phyloP scores from a whole-genome alignment of 345 rosid genomes.

The Pugionium dolabratum region DNA sequence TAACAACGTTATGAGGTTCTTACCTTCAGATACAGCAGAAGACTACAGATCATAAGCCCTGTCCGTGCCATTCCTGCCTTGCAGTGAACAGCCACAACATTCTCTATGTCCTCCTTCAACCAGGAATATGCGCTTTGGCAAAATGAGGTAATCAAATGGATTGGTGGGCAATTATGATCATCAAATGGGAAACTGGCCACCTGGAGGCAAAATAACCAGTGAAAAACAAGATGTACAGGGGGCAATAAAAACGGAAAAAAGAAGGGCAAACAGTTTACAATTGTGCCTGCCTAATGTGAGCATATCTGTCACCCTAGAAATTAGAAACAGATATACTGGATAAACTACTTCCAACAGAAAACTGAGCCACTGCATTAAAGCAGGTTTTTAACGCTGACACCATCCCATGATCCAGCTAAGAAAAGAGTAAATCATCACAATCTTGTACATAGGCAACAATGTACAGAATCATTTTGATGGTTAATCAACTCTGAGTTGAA shows the following conservation, averaged over 20 bases:
- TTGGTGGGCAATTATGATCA: conserved; percentile 90
- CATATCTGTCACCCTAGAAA: conserved; percentile 2
- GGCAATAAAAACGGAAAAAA: too few relatives aligned
- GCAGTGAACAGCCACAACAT: conserved; percentile 89
- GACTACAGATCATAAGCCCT: conserved; percentile 90
- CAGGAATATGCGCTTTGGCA: conserved; percentile 88
- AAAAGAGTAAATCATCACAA: conserved; percentile 12
- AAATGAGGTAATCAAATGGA: conserved; percentile 68
- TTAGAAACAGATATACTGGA: not conserved
- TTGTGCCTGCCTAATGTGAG: conserved; percentile 4
- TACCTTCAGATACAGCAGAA: conserved; percentile 76
- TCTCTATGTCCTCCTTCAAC: conserved; percentile 91
- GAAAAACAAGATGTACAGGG: too few relatives aligned
- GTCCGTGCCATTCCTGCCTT: conserved; percentile 97
- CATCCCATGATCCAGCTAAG: not conserved
- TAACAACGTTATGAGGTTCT: conserved; percentile 15
- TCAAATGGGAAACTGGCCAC: conserved; percentile 92
- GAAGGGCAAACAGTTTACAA: not conserved
- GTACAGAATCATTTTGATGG: not conserved
- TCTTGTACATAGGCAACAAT: not conserved
- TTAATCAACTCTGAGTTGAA: not conserved
- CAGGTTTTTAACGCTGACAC: not conserved
- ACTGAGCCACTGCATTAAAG: not conserved
- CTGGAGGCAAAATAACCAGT: conserved; percentile 41
- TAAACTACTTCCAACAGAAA: conserved; percentile 11